These are phyloP conservation scores for Blepharisma stoltei DNA, from an alignment of 73 alveolate genomes.

Conservation along the genomic window DNA sequence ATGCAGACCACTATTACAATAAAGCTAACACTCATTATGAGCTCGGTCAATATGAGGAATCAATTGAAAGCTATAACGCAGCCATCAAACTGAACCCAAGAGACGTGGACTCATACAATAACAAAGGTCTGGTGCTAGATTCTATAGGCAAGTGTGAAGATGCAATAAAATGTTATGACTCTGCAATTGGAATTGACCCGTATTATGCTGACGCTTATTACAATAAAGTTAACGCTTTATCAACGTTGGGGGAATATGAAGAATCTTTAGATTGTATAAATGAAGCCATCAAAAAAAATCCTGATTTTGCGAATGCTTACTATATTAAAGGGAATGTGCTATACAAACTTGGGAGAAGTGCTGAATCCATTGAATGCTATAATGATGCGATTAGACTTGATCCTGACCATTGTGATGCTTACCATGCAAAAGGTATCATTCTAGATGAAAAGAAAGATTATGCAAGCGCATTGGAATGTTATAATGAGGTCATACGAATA, in stretches of 20 bases:
- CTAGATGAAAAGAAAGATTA: slow-evolving; percentile 71
- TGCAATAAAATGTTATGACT: slow-evolving; percentile 69
- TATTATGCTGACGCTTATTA: slow-evolving; percentile 74
- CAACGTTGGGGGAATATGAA: slow-evolving; percentile 88
- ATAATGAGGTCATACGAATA: slow-evolving; percentile 63
- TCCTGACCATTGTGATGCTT: slow-evolving; percentile 39
- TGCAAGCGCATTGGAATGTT: slow-evolving; percentile 61
- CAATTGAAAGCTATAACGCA: slow-evolving; percentile 66
- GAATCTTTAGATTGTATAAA: slow-evolving; percentile 89
- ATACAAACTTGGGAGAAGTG: background rate
- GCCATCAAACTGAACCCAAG: slow-evolving; percentile 64
- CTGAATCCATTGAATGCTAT: slow-evolving; percentile 28
- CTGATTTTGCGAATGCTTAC: slow-evolving; percentile 86
- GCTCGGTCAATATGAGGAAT: slow-evolving; percentile 63
- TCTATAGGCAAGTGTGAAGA: slow-evolving; percentile 60
- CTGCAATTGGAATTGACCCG: slow-evolving; percentile 67
- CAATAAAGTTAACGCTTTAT: slow-evolving; percentile 95
- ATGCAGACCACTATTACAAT: slow-evolving; percentile 50
- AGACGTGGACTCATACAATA: slow-evolving; percentile 33
- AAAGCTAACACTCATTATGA: slow-evolving; percentile 72
- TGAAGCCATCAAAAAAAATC: slow-evolving; percentile 72
- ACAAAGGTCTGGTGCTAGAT: slow-evolving; percentile 7
- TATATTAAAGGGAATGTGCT: slow-evolving; percentile 77
- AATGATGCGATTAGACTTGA: slow-evolving; percentile 42
- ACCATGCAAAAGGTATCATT: slow-evolving; percentile 66